Conservation (phyloP, 148 eudicot species). For the Polygonum aviculare region DNA sequence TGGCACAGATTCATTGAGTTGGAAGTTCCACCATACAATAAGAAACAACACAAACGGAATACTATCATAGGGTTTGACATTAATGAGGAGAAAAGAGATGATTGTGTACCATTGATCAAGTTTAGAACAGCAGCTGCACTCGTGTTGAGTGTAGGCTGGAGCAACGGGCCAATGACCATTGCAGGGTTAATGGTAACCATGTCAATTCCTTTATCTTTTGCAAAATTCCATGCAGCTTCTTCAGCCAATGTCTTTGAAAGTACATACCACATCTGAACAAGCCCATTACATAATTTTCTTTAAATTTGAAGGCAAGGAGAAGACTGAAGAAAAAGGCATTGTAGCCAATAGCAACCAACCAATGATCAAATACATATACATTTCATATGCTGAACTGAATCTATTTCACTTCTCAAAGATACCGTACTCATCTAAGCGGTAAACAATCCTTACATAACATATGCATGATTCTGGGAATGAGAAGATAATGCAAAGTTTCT, state of each 20-base stretch:
- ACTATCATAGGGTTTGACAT: neutral
- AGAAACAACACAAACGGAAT: neutral
- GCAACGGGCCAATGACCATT: slow-evolving; percentile 28
- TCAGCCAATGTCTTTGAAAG: slow-evolving; percentile 17
- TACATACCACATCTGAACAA: slow-evolving; percentile 14
- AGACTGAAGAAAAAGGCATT: neutral
- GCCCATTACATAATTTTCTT: neutral
- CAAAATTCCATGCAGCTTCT: slow-evolving; percentile 11
- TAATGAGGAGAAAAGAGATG: neutral
- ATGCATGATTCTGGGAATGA: neutral
- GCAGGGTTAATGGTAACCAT: slow-evolving; percentile 20
- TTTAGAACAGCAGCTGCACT: slow-evolving; percentile 15
- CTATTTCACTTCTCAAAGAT: neutral
- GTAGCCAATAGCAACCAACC: neutral
- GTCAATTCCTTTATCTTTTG: slow-evolving; percentile 14
- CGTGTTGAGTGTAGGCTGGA: slow-evolving; percentile 25
- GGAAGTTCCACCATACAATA: neutral
- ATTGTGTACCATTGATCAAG: slow-evolving; percentile 8
- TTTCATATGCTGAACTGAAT: neutral
- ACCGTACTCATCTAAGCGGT: neutral
- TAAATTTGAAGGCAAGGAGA: neutral
- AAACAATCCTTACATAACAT: neutral
- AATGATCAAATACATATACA: neutral
- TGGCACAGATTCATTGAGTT: neutral
- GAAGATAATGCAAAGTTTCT: neutral